Percentiles rank a stretch among this genome's conserved stretches.
Evolutionary conservation across 352 stramenopile genomes (phyloP).

Genomic region (Aphanomyces astaci): DNA sequence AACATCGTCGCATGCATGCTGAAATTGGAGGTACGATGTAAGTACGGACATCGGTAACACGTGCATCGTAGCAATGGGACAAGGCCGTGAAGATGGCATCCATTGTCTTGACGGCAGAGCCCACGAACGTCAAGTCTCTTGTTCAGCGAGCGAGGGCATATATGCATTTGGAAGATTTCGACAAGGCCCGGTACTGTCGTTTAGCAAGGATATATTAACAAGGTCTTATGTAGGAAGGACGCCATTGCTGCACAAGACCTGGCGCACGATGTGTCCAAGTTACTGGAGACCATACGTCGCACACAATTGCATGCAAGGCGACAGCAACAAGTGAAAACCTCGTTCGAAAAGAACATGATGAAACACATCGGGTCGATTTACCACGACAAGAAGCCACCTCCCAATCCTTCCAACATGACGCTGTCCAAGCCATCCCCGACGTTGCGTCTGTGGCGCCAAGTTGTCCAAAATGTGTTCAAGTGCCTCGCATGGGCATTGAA

Average conservation of each 20-base stretch:
- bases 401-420: not conserved
- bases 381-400: conserved; percentile 39
- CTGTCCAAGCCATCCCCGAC: not conserved
- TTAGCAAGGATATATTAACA: not conserved
- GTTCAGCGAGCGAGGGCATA: conserved; percentile 51
- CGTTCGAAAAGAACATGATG: conserved; percentile 78
- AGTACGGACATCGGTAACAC: not conserved
- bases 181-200: conserved; percentile 40
- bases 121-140: not conserved
- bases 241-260: conserved; percentile 32
- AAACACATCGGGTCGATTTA: conserved; percentile 63
- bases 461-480: not conserved
- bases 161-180: conserved; percentile 40
- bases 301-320: conserved; percentile 36
- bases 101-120: not conserved
- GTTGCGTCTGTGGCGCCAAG: not conserved
- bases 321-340: conserved; percentile 31
- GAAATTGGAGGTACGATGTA: conserved; percentile 41
- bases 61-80: not conserved
- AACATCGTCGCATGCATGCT: conserved; percentile 72
- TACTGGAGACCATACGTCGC: conserved; percentile 36
- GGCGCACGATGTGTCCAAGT: not conserved
- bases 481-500: not conserved
- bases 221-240: conserved; percentile 28
- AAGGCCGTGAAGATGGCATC: conserved; percentile 4